These are phyloP conservation scores for Inosperma sp. DNA, from an alignment of 768 basidiomycete genomes.

Conservation along the genomic window DNA sequence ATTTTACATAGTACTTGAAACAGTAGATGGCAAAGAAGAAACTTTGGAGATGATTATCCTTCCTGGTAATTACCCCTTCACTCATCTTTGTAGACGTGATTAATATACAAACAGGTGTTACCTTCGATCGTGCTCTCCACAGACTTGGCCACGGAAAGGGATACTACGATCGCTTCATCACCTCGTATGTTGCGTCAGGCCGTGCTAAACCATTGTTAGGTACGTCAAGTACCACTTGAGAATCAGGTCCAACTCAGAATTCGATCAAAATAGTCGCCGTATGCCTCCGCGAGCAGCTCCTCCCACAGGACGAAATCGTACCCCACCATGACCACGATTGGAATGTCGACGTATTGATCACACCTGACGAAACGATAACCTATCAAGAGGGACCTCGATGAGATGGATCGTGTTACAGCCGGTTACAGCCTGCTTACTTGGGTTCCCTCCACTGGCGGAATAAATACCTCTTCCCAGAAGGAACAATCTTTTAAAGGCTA, in stretches of 20 bases:
- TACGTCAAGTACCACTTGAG: conserved; percentile 27
- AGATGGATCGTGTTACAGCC: too few relatives aligned
- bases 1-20: background rate
- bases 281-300: conserved; percentile 21
- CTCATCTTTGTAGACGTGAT: background rate
- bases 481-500: too few relatives aligned
- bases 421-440: too few relatives aligned
- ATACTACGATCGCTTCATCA: conserved; percentile 74
- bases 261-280: conserved; percentile 16
- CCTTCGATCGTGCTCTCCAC: conserved; percentile 63
- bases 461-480: too few relatives aligned
- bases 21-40: conserved; percentile 29
- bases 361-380: conserved; percentile 19
- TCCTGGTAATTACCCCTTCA: conserved; percentile 45
- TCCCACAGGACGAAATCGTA: conserved; percentile 10
- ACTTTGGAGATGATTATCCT: conserved; percentile 60
- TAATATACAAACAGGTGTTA: conserved; percentile 47
- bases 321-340: conserved; percentile 21
- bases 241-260: background rate
- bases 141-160: conserved; percentile 82
- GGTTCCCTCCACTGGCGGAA: too few relatives aligned
- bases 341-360: conserved; percentile 22
- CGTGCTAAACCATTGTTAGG: conserved; percentile 54
- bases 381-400: background rate
- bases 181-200: conserved; percentile 44